phyloP scores from a whole-genome alignment of 495 filamentous ascomycete genomes.

The Penicillium robsamsonii region DNA sequence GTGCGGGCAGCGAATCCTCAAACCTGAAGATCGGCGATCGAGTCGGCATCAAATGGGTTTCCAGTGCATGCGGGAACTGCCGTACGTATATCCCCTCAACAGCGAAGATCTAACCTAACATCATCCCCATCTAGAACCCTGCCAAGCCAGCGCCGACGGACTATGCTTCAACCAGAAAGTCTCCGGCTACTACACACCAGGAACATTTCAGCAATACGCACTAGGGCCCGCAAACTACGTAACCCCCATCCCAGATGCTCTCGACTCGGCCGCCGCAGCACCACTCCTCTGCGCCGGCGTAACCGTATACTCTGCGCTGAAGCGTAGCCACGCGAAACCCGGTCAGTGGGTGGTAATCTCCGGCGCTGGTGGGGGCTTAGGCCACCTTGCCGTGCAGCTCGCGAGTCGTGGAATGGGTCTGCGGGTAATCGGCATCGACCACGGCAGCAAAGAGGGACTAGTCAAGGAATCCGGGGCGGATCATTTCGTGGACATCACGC shows the following conservation, averaged over 20 bases:
- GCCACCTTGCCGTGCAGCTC: constrained; percentile 65
- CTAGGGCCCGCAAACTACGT: constrained; percentile 63
- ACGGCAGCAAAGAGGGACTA: constrained; percentile 59
- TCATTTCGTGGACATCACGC: constrained; percentile 64
- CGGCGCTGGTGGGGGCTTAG: constrained; percentile 66
- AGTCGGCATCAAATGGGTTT: constrained; percentile 60
- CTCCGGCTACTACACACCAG: constrained; percentile 56
- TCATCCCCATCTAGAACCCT: constrained; percentile 36
- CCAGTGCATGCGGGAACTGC: constrained; percentile 50
- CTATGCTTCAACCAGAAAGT: constrained; percentile 58
- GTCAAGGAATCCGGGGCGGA: constrained; percentile 62
- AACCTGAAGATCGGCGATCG: constrained; percentile 63
- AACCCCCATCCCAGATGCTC: constrained; percentile 63
- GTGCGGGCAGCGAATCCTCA: constrained; percentile 45
- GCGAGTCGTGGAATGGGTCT: constrained; percentile 61
- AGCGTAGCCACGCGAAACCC: constrained; percentile 54
- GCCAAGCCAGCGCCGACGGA: constrained; percentile 57
- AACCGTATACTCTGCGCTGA: constrained; percentile 57
- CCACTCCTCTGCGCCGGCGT: constrained; percentile 64
- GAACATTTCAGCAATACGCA: constrained; percentile 74
- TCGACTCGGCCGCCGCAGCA: constrained; percentile 58
- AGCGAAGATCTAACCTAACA: constrained; percentile 3
- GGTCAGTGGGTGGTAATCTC: constrained; percentile 67
- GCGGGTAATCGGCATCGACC: constrained; percentile 68
- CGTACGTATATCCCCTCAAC: constrained; percentile 25